phyloP scores from a whole-genome alignment of 768 basidiomycete species.

The Coprinopsis strossmayeri region DNA sequence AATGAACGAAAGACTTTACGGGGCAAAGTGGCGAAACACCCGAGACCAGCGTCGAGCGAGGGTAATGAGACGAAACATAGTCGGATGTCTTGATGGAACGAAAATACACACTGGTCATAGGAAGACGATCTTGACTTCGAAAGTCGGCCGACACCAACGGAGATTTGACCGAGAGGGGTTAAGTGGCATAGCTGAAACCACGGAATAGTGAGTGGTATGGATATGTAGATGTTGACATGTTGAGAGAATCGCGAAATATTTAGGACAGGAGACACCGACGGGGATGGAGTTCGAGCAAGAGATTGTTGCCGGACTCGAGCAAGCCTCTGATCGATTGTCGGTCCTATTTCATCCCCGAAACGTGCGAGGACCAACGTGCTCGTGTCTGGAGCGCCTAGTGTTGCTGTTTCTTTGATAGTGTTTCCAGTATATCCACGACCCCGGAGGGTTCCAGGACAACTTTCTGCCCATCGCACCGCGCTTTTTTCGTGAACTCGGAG shows the following conservation, averaged over 20 bases:
- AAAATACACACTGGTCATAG: not conserved
- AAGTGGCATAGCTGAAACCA: not conserved
- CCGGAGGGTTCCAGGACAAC: constrained; percentile 65
- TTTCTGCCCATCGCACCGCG: constrained; percentile 78
- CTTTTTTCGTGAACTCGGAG: constrained; percentile 73
- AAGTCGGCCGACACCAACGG: not conserved
- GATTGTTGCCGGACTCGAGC: no score
- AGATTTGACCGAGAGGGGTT: not conserved
- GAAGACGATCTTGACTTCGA: not conserved
- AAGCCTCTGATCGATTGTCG: no score
- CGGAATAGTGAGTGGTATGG: not conserved
- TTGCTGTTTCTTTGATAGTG: constrained; percentile 26
- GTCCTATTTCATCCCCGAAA: not conserved
- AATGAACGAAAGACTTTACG: no score
- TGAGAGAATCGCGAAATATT: not conserved
- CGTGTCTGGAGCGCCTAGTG: not conserved
- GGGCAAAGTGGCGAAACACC: not conserved
- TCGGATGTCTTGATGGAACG: not conserved
- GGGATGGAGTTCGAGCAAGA: not conserved
- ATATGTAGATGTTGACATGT: not conserved
- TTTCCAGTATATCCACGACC: constrained; percentile 41
- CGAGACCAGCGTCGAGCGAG: not conserved
- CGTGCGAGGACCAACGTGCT: not conserved
- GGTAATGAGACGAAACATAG: not conserved
- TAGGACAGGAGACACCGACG: not conserved